Evolutionary conservation across 495 filamentous ascomycete species (phyloP), one percentile per base, ranked within the genome.

Genomic region (Daldinia bambusicola): DNA sequence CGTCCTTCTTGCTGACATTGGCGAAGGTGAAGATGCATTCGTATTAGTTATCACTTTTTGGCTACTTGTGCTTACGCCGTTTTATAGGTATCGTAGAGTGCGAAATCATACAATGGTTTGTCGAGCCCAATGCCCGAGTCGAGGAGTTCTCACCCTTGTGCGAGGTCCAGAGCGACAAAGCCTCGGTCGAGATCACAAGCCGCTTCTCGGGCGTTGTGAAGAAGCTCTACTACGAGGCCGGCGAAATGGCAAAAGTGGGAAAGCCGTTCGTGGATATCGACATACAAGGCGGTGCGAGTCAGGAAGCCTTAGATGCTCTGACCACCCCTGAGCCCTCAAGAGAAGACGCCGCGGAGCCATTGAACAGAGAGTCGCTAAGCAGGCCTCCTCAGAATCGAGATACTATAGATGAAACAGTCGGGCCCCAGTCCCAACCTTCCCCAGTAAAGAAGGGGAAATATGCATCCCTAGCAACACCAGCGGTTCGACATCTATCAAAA

Each of bases 81-180:
- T 14, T 48, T 55, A 43, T 64, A 97, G 94, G 95, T 55, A 99
- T 98, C 75, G 93, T 93, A 71, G 95, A 99, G 81, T 96, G 95
- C 79, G 95, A 98, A 79, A 92, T 99, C 75, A 98, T 98, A 72
- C 96, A 98, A 83, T 99, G 96, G 96, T 99, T 98, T 79, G 95
- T 98, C 67, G 91, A 97, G 79, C 94, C 97, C 57, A 94, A 92
- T 56, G 96, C 96, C 26, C 89, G 93, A 60, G 93, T 99, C 71
- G 94, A 98, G 83, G 93, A 99, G 81, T 99, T 97, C 88, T 95
- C 96, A 76, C 95, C 93, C 61, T 82, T 99, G 40, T 99, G 96
- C 79, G 95, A 99, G 81, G 96, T 98, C 43, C 95, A 98, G 77
- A 95, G 92, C 61, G 96, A 99, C 81, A 99, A 99, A 80, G 96